Percentiles rank a stretch among this genome's conserved stretches.
phyloP scores from a whole-genome alignment of 2,329 filamentous ascomycete species.

The Didymella lethalis region DNA sequence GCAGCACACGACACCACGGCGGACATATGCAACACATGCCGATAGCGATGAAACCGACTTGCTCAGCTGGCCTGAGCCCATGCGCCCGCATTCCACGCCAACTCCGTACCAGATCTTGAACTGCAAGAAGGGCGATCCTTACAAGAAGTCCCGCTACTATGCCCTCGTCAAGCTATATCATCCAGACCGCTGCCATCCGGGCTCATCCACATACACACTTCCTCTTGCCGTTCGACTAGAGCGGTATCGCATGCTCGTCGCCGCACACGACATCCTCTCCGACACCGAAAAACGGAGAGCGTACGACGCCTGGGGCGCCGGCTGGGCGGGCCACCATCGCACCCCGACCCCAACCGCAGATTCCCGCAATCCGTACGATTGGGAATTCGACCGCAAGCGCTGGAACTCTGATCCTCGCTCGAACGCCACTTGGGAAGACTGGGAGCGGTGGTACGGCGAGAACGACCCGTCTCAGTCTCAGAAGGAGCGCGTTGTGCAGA shows the following conservation, averaged over 20 bases:
- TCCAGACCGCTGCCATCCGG: slow-evolving; percentile 69
- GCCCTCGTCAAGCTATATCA: slow-evolving; percentile 96
- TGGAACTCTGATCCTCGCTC: slow-evolving; percentile 58
- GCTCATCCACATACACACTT: slow-evolving; percentile 53
- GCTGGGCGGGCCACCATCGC: slow-evolving; percentile 67
- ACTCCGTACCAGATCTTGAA: slow-evolving; percentile 92
- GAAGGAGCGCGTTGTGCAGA: slow-evolving; percentile 63
- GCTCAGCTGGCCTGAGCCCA: slow-evolving; percentile 44
- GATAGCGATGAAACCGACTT: slow-evolving; percentile 33
- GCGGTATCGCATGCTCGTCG: slow-evolving; percentile 86
- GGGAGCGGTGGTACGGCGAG: slow-evolving; percentile 68
- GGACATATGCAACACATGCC: slow-evolving; percentile 42
- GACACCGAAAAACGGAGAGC: slow-evolving; percentile 78
- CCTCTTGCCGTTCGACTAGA: slow-evolving; percentile 75
- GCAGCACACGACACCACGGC: slow-evolving; percentile 27
- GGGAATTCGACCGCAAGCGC: slow-evolving; percentile 37
- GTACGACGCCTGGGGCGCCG: slow-evolving; percentile 82
- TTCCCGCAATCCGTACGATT: slow-evolving; percentile 34
- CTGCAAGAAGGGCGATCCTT: slow-evolving; percentile 67
- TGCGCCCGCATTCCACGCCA: slow-evolving; percentile 58
- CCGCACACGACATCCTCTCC: slow-evolving; percentile 87
- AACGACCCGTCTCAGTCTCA: slow-evolving; percentile 48
- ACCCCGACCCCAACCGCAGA: slow-evolving; percentile 22
- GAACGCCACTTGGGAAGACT: slow-evolving; percentile 98
- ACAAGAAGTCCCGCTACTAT: slow-evolving; percentile 86